phyloP scores from a whole-genome alignment of 768 basidiomycete genomes.

The Heimioporus sp. region DNA sequence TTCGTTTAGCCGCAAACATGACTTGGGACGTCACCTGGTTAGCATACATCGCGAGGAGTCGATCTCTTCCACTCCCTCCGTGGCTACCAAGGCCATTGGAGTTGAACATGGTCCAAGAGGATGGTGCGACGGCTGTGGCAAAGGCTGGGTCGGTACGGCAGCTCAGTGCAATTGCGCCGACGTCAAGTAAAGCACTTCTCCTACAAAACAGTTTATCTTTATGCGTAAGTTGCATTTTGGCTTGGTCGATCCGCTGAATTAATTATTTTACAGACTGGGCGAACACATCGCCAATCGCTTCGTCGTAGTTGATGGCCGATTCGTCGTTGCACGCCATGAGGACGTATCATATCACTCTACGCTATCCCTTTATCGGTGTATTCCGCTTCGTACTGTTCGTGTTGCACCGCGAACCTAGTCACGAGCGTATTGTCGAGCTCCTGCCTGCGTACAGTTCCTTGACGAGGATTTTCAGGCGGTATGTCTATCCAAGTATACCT shows the following conservation, averaged over 20 bases:
- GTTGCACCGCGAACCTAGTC: slow-evolving; percentile 51
- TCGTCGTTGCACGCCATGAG: slow-evolving; percentile 31
- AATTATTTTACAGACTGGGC: slow-evolving; percentile 27
- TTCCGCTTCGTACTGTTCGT: slow-evolving; percentile 67
- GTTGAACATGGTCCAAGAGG: slow-evolving; percentile 59
- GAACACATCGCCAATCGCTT: slow-evolving; percentile 38
- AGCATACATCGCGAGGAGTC: slow-evolving; percentile 79
- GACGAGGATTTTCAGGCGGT: slow-evolving; percentile 25
- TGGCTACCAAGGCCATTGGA: slow-evolving; percentile 53
- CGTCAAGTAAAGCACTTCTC: slow-evolving; percentile 49
- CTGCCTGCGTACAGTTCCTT: slow-evolving; percentile 22
- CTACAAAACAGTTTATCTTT: slow-evolving; percentile 12
- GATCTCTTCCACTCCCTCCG: slow-evolving; percentile 40
- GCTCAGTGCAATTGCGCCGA: slow-evolving; percentile 61
- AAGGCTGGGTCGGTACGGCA: slow-evolving; percentile 57
- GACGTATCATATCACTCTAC: slow-evolving; percentile 35
- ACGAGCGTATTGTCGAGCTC: slow-evolving; percentile 63
- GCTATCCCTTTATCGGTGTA: slow-evolving; percentile 48
- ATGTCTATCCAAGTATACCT: slow-evolving; percentile 13
- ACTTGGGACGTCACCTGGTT: slow-evolving; percentile 84
- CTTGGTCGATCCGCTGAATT: background rate
- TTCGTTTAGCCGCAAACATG: slow-evolving; percentile 93
- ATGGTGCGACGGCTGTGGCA: slow-evolving; percentile 78
- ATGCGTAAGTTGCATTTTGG: slow-evolving; percentile 25
- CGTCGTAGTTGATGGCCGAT: slow-evolving; percentile 39